Evolutionary conservation across 2,329 filamentous ascomycete species (phyloP).

Genomic region (Uncinocarpus reesii): DNA sequence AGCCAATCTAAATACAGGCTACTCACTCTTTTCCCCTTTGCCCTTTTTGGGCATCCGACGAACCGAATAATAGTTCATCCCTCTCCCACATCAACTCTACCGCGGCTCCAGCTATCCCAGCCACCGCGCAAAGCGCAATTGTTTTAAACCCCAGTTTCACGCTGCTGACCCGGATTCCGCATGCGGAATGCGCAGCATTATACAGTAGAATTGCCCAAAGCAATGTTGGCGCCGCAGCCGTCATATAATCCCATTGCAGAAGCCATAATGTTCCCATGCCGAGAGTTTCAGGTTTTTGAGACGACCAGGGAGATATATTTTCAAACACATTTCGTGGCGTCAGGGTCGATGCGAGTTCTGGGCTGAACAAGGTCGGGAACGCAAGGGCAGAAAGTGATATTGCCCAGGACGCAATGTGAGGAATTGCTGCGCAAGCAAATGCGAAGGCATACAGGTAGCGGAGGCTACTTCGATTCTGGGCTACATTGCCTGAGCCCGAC

Average conservation of each 20-base stretch:
- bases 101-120: conserved; percentile 38
- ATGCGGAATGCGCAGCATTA: conserved; percentile 19
- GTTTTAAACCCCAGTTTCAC: conserved; percentile 28
- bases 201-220: conserved; percentile 39
- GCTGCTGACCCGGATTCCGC: background rate
- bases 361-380: conserved; percentile 29
- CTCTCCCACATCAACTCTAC: conserved; percentile 42
- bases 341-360: conserved; percentile 26
- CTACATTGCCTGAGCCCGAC: background rate
- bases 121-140: conserved; percentile 27
- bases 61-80: conserved; percentile 35
- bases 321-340: conserved; percentile 34
- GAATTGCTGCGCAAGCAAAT: conserved; percentile 31
- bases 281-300: conserved; percentile 25
- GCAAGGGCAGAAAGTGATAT: conserved; percentile 33
- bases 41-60: conserved; percentile 27
- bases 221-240: conserved; percentile 35
- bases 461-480: conserved; percentile 24
- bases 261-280: conserved; percentile 38
- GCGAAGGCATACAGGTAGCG: conserved; percentile 36
- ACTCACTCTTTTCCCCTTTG: conserved; percentile 22
- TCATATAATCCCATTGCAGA: conserved; percentile 42
- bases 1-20: background rate
- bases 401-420: conserved; percentile 35
- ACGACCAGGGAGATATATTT: conserved; percentile 27